Evolutionary conservation across 768 basidiomycete species (phyloP).

Genomic region (Mycena crocata): DNA sequence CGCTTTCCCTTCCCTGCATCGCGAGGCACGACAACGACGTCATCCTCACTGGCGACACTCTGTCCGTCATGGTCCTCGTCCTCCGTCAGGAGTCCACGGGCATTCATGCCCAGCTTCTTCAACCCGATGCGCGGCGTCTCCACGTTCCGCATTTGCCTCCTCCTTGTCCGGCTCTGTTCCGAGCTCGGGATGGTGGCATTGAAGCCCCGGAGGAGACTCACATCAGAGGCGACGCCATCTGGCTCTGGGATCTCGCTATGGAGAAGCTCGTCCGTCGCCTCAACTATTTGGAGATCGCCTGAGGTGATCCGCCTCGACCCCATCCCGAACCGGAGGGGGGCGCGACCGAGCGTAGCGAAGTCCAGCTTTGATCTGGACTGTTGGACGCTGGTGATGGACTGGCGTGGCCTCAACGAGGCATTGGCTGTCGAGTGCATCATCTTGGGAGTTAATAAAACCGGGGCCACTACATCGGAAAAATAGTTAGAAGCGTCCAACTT

Average conservation of each 20-base stretch:
- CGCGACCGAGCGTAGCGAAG: slow-evolving; percentile 85
- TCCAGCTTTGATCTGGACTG: slow-evolving; percentile 59
- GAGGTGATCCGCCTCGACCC: slow-evolving; percentile 79
- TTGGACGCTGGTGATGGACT: not conserved
- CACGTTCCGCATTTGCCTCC: slow-evolving; percentile 84
- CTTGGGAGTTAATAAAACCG: slow-evolving; percentile 89
- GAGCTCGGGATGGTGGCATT: slow-evolving; percentile 95
- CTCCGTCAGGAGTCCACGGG: slow-evolving; percentile 77
- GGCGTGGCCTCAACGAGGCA: slow-evolving; percentile 62
- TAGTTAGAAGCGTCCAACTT: slow-evolving; percentile 14
- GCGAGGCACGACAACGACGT: slow-evolving; percentile 71
- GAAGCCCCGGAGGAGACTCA: slow-evolving; percentile 91
- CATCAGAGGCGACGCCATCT: slow-evolving; percentile 74
- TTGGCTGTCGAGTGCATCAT: slow-evolving; percentile 81
- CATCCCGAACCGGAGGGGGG: slow-evolving; percentile 76
- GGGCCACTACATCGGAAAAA: slow-evolving; percentile 69
- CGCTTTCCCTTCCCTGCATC: slow-evolving; percentile 57
- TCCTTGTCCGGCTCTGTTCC: slow-evolving; percentile 78
- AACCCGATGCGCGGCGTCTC: slow-evolving; percentile 82
- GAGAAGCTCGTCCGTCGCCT: slow-evolving; percentile 84
- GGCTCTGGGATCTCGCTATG: slow-evolving; percentile 78
- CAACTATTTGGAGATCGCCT: slow-evolving; percentile 85
- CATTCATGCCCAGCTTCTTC: slow-evolving; percentile 82
- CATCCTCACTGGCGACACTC: slow-evolving; percentile 81
- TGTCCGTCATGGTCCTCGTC: slow-evolving; percentile 67